Conservation (phyloP, 1,284 basidiomycete genomes). For the Rhodotorula glutinis region DNA sequence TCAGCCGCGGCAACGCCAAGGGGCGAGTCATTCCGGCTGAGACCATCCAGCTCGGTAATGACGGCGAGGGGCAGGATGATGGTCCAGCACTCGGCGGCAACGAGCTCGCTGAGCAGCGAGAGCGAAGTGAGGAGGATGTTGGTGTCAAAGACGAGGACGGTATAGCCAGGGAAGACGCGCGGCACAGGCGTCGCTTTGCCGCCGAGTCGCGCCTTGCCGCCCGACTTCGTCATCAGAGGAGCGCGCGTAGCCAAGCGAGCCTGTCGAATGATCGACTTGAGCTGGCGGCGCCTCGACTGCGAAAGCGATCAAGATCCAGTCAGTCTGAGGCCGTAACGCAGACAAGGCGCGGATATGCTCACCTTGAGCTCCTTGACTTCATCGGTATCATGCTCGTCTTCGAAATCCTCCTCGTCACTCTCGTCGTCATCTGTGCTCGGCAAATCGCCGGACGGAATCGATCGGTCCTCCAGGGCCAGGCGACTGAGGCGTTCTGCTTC, state of each 20-base stretch:
- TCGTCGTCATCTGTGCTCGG: conserved; percentile 27
- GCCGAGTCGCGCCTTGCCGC: conserved; percentile 29
- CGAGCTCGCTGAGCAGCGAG: conserved; percentile 65
- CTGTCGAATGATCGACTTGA: conserved; percentile 48
- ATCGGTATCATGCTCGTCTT: conserved; percentile 44
- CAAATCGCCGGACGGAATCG: conserved; percentile 35
- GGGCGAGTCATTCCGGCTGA: conserved; percentile 60
- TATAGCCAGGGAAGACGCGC: conserved; percentile 77
- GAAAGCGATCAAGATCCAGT: conserved; percentile 5
- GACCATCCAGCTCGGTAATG: conserved; percentile 91
- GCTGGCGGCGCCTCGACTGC: conserved; percentile 48
- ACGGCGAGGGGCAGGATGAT: conserved; percentile 80
- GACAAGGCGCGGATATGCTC: neutral
- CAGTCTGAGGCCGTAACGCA: neutral
- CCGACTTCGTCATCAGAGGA: conserved; percentile 36
- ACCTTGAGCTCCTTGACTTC: conserved; percentile 39
- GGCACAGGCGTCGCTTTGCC: conserved; percentile 50
- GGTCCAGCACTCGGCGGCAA: conserved; percentile 81
- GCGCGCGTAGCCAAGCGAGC: conserved; percentile 24
- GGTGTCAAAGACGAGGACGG: conserved; percentile 86
- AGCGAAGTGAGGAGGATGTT: conserved; percentile 85
- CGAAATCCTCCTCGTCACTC: conserved; percentile 50
- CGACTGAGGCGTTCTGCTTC: conserved; percentile 41
- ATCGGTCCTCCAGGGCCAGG: conserved; percentile 14
- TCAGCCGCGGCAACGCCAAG: conserved; percentile 55